These are phyloP conservation scores for Isatis tinctoria DNA, from an alignment of 345 rosid species.

Conservation along the genomic window DNA sequence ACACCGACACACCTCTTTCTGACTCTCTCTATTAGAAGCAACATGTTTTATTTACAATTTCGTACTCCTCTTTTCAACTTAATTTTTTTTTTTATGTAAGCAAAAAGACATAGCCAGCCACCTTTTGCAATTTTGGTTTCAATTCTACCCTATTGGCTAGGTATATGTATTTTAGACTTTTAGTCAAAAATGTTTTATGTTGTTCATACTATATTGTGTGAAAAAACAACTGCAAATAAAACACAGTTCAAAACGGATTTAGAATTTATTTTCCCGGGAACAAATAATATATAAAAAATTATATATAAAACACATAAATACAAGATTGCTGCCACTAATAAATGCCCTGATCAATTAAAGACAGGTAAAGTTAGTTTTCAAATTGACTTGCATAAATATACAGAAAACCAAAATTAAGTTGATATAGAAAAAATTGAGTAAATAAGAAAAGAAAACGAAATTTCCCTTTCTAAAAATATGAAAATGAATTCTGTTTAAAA, in stretches of 20 bases:
- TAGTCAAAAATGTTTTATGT: not conserved
- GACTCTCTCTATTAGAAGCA: not conserved
- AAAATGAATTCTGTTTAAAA: too few species aligned
- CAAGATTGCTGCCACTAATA: too few species aligned
- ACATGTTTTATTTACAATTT: not conserved
- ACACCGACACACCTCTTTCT: constrained; percentile 17
- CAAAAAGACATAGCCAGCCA: not conserved
- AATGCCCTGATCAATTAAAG: too few species aligned
- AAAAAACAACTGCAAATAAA: not conserved
- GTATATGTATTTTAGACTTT: not conserved
- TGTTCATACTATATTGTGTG: not conserved
- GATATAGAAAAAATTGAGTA: too few species aligned
- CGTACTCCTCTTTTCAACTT: not conserved
- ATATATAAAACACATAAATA: too few species aligned
- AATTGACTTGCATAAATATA: too few species aligned
- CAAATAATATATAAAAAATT: too few species aligned
- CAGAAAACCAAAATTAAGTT: too few species aligned
- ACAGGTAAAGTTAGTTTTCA: too few species aligned
- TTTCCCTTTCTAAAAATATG: too few species aligned
- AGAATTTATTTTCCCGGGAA: too few species aligned
- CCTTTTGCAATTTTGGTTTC: not conserved
- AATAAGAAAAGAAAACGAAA: too few species aligned
- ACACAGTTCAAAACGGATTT: not conserved
- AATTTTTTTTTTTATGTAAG: not conserved
- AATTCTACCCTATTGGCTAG: not conserved